Conservation (phyloP, 108 stramenopile genomes). For the Epithemia pelagica region DNA sequence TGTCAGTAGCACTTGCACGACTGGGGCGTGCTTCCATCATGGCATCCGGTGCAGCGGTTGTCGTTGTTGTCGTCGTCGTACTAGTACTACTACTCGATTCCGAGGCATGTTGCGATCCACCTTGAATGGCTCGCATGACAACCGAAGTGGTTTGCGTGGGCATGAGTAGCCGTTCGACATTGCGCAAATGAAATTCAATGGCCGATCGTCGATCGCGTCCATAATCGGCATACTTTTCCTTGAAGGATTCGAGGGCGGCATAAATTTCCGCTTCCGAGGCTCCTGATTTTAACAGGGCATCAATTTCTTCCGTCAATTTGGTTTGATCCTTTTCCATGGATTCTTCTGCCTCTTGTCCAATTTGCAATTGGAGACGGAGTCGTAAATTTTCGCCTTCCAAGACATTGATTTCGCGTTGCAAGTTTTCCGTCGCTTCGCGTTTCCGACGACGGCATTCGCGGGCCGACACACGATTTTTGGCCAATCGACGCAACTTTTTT, state of each 20-base stretch:
- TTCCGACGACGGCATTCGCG: slow-evolving; percentile 78
- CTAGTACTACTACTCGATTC: not conserved
- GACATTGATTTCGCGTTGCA: slow-evolving; percentile 72
- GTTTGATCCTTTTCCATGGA: slow-evolving; percentile 39
- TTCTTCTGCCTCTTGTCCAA: slow-evolving; percentile 69
- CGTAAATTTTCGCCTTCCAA: slow-evolving; percentile 88
- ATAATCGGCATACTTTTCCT: slow-evolving; percentile 87
- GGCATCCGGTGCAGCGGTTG: not conserved
- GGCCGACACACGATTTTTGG: slow-evolving; percentile 81
- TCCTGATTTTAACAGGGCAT: slow-evolving; percentile 60
- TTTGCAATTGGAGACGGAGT: slow-evolving; percentile 77
- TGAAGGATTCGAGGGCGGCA: slow-evolving; percentile 73
- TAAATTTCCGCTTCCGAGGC: slow-evolving; percentile 77
- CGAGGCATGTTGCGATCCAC: slow-evolving; percentile 1
- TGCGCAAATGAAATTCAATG: slow-evolving; percentile 76
- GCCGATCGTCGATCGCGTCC: slow-evolving; percentile 73
- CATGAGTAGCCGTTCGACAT: slow-evolving; percentile 63
- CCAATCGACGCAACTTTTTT: slow-evolving; percentile 76
- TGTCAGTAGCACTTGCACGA: not conserved
- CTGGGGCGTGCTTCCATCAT: not conserved
- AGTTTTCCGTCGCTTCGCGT: slow-evolving; percentile 73
- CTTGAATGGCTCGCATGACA: slow-evolving; percentile 62
- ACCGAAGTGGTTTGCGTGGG: slow-evolving; percentile 77
- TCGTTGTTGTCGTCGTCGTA: not conserved
- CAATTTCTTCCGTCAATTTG: slow-evolving; percentile 43